phyloP scores from a whole-genome alignment of 2,329 filamentous ascomycete species.

The Penicillium decumbens region DNA sequence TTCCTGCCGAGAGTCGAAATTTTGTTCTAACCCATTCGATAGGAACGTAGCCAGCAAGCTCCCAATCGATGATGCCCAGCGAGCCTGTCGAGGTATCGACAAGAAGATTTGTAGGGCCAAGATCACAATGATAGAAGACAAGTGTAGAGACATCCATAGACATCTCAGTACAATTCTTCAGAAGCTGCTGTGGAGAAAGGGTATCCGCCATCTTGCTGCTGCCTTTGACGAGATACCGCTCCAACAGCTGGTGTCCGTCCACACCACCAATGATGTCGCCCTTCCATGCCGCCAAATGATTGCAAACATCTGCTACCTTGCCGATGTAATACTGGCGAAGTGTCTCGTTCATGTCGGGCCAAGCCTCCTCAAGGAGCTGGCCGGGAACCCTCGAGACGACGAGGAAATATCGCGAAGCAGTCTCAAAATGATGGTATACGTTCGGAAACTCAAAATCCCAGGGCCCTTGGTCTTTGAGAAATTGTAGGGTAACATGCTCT shows the following conservation, averaged over 20 bases:
- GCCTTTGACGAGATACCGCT: slow-evolving; percentile 9
- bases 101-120: slow-evolving; percentile 31
- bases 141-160: slow-evolving; percentile 7
- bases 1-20: slow-evolving; percentile 28
- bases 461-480: too few species aligned
- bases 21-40: slow-evolving; percentile 33
- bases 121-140: slow-evolving; percentile 27
- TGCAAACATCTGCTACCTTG: slow-evolving; percentile 8
- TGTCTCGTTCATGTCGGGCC: slow-evolving; percentile 8
- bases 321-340: slow-evolving; percentile 10
- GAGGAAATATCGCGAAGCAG: too few species aligned
- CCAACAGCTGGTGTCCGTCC: slow-evolving; percentile 6
- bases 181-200: slow-evolving; percentile 8
- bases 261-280: slow-evolving; percentile 6
- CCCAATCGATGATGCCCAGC: slow-evolving; percentile 32
- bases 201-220: slow-evolving; percentile 8
- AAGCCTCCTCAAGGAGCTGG: slow-evolving; percentile 11
- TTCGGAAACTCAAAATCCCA: too few species aligned
- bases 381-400: slow-evolving; percentile 9
- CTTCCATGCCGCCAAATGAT: slow-evolving; percentile 1
- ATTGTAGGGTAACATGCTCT: too few species aligned
- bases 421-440: too few species aligned
- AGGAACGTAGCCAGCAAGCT: slow-evolving; percentile 30
- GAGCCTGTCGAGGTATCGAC: slow-evolving; percentile 19
- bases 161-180: slow-evolving; percentile 10